A percentile compares a stretch with the other conserved stretches of the same genome.
Evolutionary conservation across 1,284 basidiomycete genomes (phyloP).

Genomic region (Gomphus sp.): DNA sequence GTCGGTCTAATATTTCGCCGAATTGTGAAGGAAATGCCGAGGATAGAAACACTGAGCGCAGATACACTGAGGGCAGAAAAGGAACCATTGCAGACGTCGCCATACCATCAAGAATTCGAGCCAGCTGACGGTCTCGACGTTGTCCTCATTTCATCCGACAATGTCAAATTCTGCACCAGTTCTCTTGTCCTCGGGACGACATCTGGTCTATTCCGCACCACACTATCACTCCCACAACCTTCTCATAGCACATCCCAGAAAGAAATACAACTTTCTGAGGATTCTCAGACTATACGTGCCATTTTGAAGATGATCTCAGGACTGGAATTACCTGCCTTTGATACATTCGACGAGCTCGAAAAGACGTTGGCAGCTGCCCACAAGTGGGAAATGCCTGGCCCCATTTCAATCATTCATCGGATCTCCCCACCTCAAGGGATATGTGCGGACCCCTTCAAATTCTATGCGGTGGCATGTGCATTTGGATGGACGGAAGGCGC

Average conservation of each 20-base stretch:
- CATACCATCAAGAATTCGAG: neutral
- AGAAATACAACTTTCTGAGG: neutral
- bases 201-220: slow-evolving; percentile 6
- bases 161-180: slow-evolving; percentile 7
- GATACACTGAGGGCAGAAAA: too few species aligned
- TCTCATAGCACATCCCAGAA: neutral
- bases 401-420: neutral
- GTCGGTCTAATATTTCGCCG: too few species aligned
- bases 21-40: too few species aligned
- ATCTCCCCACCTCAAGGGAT: neutral
- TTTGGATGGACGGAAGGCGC: slow-evolving; percentile 32
- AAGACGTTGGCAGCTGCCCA: slow-evolving; percentile 27
- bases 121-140: neutral
- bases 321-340: slow-evolving; percentile 36
- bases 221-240: slow-evolving; percentile 2
- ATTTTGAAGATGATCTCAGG: slow-evolving; percentile 43
- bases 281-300: slow-evolving; percentile 28
- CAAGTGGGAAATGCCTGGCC: slow-evolving; percentile 10
- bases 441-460: neutral
- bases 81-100: too few species aligned
- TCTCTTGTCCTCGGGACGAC: slow-evolving; percentile 1
- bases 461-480: slow-evolving; percentile 29
- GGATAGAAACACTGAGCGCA: too few species aligned
- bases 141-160: slow-evolving; percentile 3
- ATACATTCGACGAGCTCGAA: slow-evolving; percentile 43